These are phyloP conservation scores for Nidula microcarpa DNA, from an alignment of 768 basidiomycete species.

Conservation along the genomic window DNA sequence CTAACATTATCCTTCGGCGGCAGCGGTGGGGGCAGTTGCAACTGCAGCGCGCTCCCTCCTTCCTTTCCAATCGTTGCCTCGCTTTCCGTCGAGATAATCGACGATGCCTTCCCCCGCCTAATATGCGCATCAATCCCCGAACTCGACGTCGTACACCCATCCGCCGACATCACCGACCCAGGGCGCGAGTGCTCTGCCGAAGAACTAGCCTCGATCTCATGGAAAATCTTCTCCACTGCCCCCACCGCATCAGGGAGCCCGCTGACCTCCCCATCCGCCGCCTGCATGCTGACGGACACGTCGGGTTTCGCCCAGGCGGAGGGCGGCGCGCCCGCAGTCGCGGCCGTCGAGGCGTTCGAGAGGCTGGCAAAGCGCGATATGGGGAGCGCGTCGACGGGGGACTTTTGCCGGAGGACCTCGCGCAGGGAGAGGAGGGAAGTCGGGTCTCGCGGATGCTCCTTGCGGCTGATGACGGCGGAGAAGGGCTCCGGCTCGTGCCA, in stretches of 20 bases:
- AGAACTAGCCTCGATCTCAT: slow-evolving; percentile 31
- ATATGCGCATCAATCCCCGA: slow-evolving; percentile 22
- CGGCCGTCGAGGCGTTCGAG: slow-evolving; percentile 8
- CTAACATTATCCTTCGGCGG: slow-evolving; percentile 17
- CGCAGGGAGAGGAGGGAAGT: slow-evolving; percentile 55
- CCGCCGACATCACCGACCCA: slow-evolving; percentile 17
- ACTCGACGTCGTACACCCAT: slow-evolving; percentile 8
- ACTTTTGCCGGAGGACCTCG: slow-evolving; percentile 58
- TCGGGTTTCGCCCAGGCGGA: slow-evolving; percentile 57
- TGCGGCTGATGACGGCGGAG: slow-evolving; percentile 57
- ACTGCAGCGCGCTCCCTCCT: slow-evolving; percentile 3
- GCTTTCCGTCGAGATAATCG: slow-evolving; percentile 35
- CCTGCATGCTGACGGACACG: slow-evolving; percentile 47
- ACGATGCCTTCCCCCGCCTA: slow-evolving; percentile 22
- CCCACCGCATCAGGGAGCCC: slow-evolving; percentile 28
- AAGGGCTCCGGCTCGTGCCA: slow-evolving; percentile 63
- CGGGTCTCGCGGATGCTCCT: slow-evolving; percentile 60
- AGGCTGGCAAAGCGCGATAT: slow-evolving; percentile 14
- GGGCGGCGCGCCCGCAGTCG: slow-evolving; percentile 21
- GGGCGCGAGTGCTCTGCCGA: slow-evolving; percentile 20
- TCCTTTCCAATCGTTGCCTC: slow-evolving; percentile 31
- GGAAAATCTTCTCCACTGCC: slow-evolving; percentile 41
- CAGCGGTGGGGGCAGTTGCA: slow-evolving; percentile 15
- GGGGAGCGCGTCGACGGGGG: slow-evolving; percentile 26
- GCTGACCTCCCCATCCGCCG: slow-evolving; percentile 47